phyloP scores from a whole-genome alignment of 305 asterid genomes.

The Fraxinus angustifolia region DNA sequence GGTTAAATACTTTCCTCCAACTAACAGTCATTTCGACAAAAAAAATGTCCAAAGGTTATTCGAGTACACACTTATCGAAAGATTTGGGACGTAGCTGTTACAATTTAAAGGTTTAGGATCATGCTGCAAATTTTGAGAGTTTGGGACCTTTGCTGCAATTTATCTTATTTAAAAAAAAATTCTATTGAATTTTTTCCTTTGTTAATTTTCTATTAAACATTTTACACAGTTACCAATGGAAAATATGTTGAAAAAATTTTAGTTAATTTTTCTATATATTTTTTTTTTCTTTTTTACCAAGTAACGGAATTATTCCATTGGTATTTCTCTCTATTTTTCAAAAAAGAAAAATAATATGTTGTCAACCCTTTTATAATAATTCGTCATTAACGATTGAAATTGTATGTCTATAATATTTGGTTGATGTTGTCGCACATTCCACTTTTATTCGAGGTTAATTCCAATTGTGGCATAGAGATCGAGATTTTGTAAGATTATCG shows the following conservation, averaged over 20 bases:
- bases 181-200: not conserved
- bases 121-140: not conserved
- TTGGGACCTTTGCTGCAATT: not conserved
- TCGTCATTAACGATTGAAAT: not conserved
- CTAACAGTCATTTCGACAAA: not conserved
- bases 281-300: not conserved
- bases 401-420: too few species aligned
- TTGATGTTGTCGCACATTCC: not conserved
- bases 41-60: not conserved
- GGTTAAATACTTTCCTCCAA: not conserved
- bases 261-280: not conserved
- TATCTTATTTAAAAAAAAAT: too few species aligned
- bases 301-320: not conserved
- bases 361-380: not conserved
- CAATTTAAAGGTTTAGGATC: not conserved
- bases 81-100: not conserved
- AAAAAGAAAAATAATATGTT: not conserved
- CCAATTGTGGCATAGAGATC: not conserved
- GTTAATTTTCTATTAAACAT: too few species aligned
- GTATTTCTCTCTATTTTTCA: not conserved
- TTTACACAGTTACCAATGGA: not conserved
- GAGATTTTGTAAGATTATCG: not conserved
- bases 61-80: not conserved
- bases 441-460: not conserved
- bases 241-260: not conserved